phyloP scores from a whole-genome alignment of 2,329 filamentous ascomycete species.

The Cladophialophora bantiana region DNA sequence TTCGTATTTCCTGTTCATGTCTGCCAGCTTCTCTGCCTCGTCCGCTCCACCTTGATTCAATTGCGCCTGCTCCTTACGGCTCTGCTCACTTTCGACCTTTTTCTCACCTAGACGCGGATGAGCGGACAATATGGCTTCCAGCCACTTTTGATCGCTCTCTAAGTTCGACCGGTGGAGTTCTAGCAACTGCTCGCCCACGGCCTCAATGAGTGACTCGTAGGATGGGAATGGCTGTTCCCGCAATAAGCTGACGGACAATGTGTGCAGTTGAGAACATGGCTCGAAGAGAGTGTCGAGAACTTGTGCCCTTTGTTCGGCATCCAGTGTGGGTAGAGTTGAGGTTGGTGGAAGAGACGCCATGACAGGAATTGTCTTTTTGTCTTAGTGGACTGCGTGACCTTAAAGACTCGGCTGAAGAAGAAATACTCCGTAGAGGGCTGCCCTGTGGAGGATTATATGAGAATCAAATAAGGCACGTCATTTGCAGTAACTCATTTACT shows the following conservation, averaged over 20 bases:
- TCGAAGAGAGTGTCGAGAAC: constrained; percentile 56
- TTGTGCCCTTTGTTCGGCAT: constrained; percentile 32
- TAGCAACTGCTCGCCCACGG: constrained; percentile 69
- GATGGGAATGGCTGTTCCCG: constrained; percentile 65
- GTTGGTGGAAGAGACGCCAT: constrained; percentile 58
- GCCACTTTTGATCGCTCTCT: constrained; percentile 60
- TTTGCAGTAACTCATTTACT: constrained; percentile 2
- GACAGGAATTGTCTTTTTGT: neutral
- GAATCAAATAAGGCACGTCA: constrained; percentile 17
- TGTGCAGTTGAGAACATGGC: constrained; percentile 76
- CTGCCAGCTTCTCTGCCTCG: constrained; percentile 64
- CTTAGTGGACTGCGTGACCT: neutral
- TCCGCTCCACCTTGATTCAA: constrained; percentile 61
- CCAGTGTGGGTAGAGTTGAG: constrained; percentile 29
- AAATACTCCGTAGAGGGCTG: neutral
- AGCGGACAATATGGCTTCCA: constrained; percentile 77
- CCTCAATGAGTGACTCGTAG: constrained; percentile 73
- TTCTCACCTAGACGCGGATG: constrained; percentile 85
- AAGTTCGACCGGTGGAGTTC: constrained; percentile 62
- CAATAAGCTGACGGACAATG: constrained; percentile 73
- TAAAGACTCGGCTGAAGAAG: neutral
- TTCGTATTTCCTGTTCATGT: constrained; percentile 81
- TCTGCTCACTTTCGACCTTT: constrained; percentile 82
- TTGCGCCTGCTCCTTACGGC: constrained; percentile 80
- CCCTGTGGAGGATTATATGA: neutral